Evolutionary conservation across 805 yeast species (phyloP), one percentile per base, ranked within the genome.

Genomic region (Hyphopichia homilentoma): DNA sequence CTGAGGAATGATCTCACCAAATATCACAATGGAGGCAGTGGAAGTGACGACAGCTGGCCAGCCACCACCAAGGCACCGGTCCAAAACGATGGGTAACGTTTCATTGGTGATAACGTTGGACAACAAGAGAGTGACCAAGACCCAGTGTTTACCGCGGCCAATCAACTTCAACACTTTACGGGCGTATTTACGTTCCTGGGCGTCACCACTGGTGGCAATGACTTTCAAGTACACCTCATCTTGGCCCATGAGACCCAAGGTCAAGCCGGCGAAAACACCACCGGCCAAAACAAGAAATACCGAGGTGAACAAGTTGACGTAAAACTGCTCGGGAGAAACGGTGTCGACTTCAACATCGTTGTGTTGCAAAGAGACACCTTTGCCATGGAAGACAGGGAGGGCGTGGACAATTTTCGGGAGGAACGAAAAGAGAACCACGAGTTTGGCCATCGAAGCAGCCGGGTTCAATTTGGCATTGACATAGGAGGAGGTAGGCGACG

Each of bases 191-290:
- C 81, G 73, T 55, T 90, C 97, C 5, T 52, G 44, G 2, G 69
- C 56, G 9, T 81, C 79, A n/a, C 98, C 97, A n/a, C 88, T 77
- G 28, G 83, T 77, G 34, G 88, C 80, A 40, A 90, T 82, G 8
- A 90, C 98, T 58, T 86, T 90, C 40, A 90, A 69, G 49, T 89
- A 86, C 16, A 90, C 90, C 58, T 90, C 97, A 57, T 90, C 97
- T 59, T 90, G 97, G 45, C 97, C 97, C 98, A 90, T 90, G 7
- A 90, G 72, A 2, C 93, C 97, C 30, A 90, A 67, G n/a, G 98
- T 93, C 26, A 90, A 69, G 6, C 95, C 95, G 4, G 95, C 95
- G 68, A 86, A 86, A n/a, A 84, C 79, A 44, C 95, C 95, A 37
- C 95, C 95, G 4, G 83, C 65, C 21, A 86, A 48, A 1, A 85